Percentiles rank a stretch among this genome's conserved stretches.
These are phyloP conservation scores for Thielaviopsis populi DNA, from an alignment of 2,329 filamentous ascomycete genomes.

Conservation along the genomic window DNA sequence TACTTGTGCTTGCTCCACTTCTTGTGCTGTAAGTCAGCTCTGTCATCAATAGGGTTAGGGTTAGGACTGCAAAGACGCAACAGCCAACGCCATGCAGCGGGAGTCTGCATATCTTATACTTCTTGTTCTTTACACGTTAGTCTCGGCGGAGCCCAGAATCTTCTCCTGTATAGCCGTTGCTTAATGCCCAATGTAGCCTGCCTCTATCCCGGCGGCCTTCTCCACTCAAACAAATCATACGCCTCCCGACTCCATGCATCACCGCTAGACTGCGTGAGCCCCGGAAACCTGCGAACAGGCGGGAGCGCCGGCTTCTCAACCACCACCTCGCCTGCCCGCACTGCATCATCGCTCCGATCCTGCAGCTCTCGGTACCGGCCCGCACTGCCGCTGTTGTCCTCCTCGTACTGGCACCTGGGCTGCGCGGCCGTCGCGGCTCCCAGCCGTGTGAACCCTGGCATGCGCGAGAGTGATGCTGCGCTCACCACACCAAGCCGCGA, in stretches of 20 bases:
- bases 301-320: not conserved
- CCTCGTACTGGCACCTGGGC: not conserved
- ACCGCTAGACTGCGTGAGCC: constrained; percentile 13
- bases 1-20: not conserved
- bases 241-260: constrained; percentile 26
- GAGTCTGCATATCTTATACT: too few species aligned
- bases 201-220: not conserved
- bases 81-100: too few species aligned
- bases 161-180: too few species aligned
- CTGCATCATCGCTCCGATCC: not conserved
- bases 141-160: too few species aligned
- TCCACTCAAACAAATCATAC: constrained; percentile 24
- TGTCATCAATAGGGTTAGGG: not conserved
- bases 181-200: too few species aligned
- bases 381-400: too few species aligned
- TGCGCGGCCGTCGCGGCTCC: not conserved
- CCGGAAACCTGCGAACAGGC: constrained; percentile 11
- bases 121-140: too few species aligned
- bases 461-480: not conserved
- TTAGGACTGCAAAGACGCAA: too few species aligned
- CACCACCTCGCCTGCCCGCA: not conserved
- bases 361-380: not conserved
- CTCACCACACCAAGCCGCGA: not conserved
- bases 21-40: not conserved
- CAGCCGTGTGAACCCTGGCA: not conserved